Base-by-base conservation (phyloP, 2,329 filamentous ascomycete genomes). In the Botrytis tulipae region DNA sequence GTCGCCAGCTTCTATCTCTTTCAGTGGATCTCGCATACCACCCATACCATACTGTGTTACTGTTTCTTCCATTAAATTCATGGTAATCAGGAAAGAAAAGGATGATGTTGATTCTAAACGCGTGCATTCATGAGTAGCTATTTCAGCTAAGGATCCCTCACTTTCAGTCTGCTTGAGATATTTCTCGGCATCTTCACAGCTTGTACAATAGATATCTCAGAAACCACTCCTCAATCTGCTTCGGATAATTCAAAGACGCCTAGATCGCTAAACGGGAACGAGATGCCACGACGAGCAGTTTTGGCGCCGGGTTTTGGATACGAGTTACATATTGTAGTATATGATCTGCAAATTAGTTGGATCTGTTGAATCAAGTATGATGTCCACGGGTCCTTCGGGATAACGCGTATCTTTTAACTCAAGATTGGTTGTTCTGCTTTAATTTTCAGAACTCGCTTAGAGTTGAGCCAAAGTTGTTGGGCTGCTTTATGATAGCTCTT, bases 11-110 rank as follows among this genome's bases (percentile, higher is more conserved):
- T n/a, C 25, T 12, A 4, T 40, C 14, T 7, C 4, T 16, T n/a
- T n/a, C 35, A n/a, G 22, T 37, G 22, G 0, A 16, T 22, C 1
- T 7, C 9, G 3, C 22, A 22, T 18, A n/a, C 10, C 5, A 22
- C 20, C 22, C 14, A 20, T n/a, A 61, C 2, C 7, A 18, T 25
- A 42, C 14, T 8, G 2, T 3, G 6, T 22, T 7, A 1, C 37
- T n/a, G 25, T 40, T n/a, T 62, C 7, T 42, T 62, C 22, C 0
- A 35, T 16, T 3, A 0, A 20, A 25, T 3, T 16, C 6, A 40
- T 54, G 8, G 35, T 9, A 3, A 4, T 25, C 32, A 4, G 5
- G 22, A 16, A 40, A 40, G 35, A 1, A 29, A 29, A 29, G 14
- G 16, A 37, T 37, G 8, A 37, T 37, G 37, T 37, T 37, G 37